Conservation (phyloP, 2,329 filamentous ascomycete species). For the Claviceps sp. region DNA sequence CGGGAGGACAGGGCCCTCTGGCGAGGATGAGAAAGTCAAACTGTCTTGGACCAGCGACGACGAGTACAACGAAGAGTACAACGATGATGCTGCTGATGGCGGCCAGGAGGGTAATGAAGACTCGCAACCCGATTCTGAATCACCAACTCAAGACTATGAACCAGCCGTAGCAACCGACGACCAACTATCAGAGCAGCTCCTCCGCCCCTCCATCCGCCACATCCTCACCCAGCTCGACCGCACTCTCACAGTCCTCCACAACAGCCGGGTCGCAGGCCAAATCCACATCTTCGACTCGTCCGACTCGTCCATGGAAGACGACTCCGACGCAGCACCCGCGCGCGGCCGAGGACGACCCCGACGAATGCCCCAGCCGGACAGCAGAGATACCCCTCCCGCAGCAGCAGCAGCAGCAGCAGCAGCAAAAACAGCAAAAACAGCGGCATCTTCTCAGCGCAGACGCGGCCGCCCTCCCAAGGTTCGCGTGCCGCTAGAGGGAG, state of each 20-base stretch:
- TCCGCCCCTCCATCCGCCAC: conserved; percentile 57
- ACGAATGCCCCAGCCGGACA: background rate
- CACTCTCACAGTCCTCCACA: conserved; percentile 57
- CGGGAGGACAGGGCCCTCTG: background rate
- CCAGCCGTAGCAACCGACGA: conserved; percentile 58
- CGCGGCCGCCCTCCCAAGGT: conserved; percentile 28
- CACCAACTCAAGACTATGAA: conserved; percentile 15
- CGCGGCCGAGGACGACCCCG: conserved; percentile 15
- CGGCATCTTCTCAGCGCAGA: conserved; percentile 4
- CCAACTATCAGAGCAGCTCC: conserved; percentile 46
- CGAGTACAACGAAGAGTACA: background rate
- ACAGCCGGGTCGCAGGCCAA: conserved; percentile 40
- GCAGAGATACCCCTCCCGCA: background rate
- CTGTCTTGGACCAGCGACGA: background rate
- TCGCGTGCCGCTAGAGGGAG: conserved; percentile 26
- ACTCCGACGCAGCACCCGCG: conserved; percentile 15
- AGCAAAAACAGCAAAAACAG: background rate
- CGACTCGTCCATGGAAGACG: conserved; percentile 18
- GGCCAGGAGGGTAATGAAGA: background rate
- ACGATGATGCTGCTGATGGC: conserved; percentile 1
- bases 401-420: conserved; percentile 1
- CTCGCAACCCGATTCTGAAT: background rate
- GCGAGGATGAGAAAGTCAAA: background rate
- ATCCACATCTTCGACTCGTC: conserved; percentile 27
- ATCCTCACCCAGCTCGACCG: conserved; percentile 56